Conservation (phyloP, 192 early-diverging fungal species). For the Backusella tuberculispora region DNA sequence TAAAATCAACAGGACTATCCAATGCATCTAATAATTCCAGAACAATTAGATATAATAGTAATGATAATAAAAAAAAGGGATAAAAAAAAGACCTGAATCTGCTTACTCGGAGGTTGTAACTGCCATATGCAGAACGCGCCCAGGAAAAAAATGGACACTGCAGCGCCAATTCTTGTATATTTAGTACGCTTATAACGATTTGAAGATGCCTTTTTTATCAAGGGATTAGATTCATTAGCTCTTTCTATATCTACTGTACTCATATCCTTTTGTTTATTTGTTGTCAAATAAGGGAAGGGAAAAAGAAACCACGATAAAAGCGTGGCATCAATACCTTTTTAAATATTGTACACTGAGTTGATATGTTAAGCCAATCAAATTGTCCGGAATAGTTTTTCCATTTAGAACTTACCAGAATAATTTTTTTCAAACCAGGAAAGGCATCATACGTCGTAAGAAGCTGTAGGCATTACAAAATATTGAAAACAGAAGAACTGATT, state of each 20-base stretch:
- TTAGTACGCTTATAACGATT: background rate
- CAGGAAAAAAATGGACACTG: background rate
- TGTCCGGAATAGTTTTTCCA: background rate
- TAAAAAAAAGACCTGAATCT: background rate
- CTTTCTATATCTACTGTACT: constrained; percentile 5
- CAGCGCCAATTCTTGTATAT: background rate
- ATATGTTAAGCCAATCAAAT: background rate
- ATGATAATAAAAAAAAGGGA: background rate
- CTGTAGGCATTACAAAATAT: background rate
- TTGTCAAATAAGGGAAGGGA: background rate
- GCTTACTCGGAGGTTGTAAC: constrained; percentile 5
- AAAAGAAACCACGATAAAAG: background rate
- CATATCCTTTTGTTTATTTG: background rate
- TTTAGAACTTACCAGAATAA: background rate
- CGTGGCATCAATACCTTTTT: background rate
- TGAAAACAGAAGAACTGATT: background rate
- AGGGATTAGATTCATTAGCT: constrained; percentile 1
- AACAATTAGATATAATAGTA: background rate
- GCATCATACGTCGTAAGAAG: background rate
- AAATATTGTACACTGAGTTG: background rate
- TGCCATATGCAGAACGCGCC: background rate
- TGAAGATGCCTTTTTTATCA: background rate
- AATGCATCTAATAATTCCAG: background rate
- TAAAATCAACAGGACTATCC: background rate
- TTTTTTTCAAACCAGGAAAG: background rate